Percentiles rank a stretch among this genome's conserved stretches.
Conservation (phyloP, 108 stramenopile genomes). For the Thalassiosira profunda region DNA sequence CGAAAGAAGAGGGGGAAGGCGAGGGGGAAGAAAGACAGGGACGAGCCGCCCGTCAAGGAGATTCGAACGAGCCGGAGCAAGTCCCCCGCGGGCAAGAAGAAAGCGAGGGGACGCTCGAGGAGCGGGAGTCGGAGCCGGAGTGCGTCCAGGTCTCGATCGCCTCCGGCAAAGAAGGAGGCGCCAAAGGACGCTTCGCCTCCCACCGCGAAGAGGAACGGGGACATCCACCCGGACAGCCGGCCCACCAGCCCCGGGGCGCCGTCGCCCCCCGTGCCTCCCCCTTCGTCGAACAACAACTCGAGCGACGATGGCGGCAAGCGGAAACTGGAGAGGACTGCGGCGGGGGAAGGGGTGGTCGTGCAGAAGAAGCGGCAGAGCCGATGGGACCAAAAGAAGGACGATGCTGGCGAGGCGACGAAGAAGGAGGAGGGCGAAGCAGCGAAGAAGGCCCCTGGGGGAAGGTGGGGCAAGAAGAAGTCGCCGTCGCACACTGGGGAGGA, state of each 20-base stretch:
- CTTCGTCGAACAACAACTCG: not conserved
- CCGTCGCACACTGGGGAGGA: slow-evolving; percentile 6
- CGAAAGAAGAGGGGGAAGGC: not conserved
- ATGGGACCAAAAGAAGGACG: not conserved
- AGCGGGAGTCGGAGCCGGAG: not conserved
- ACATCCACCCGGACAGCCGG: too few relatives aligned
- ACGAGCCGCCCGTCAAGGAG: slow-evolving; percentile 1
- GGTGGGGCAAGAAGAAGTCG: not conserved
- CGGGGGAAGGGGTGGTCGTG: not conserved
- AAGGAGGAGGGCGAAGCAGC: not conserved
- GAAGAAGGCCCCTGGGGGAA: not conserved
- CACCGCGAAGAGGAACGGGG: too few relatives aligned
- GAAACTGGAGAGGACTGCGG: not conserved
- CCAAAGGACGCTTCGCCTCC: too few relatives aligned
- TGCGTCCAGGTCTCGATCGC: not conserved
- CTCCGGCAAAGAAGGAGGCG: not conserved
- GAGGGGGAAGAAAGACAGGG: not conserved
- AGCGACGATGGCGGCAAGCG: not conserved
- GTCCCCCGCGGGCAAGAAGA: not conserved
- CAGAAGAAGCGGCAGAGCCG: not conserved
- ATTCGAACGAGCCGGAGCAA: not conserved
- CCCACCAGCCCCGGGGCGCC: too few relatives aligned
- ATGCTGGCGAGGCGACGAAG: not conserved
- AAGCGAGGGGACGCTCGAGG: not conserved
- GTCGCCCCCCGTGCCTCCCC: too few relatives aligned